These are phyloP conservation scores for Terfezia boudieri DNA, from an alignment of 495 filamentous ascomycete genomes.

Conservation along the genomic window DNA sequence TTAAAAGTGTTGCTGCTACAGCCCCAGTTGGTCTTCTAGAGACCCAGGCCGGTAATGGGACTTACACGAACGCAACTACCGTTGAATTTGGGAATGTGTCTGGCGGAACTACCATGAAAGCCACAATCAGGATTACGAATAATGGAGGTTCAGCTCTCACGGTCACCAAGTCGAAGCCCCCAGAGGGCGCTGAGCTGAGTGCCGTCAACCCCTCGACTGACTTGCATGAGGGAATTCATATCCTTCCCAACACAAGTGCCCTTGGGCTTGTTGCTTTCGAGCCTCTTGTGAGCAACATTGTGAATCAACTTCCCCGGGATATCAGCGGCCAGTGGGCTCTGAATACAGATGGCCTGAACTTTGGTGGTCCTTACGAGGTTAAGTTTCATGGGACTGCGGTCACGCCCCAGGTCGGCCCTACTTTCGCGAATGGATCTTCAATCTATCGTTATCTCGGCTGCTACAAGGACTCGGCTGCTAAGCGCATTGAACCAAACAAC, in stretches of 20 bases:
- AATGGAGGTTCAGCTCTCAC: conserved; percentile 20
- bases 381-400: no score
- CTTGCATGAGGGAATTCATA: conserved; percentile 5
- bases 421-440: background rate
- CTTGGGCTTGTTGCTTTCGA: no score
- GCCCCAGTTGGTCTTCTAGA: conserved; percentile 19
- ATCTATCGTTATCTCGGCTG: conserved; percentile 21
- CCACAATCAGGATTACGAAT: conserved; percentile 20
- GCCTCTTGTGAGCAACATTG: no score
- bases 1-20: conserved; percentile 8
- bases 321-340: no score
- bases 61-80: conserved; percentile 9
- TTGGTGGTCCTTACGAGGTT: no score
- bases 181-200: conserved; percentile 14
- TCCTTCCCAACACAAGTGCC: no score
- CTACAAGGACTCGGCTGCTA: conserved; percentile 18
- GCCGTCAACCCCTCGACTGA: conserved; percentile 19
- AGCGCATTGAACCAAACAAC: conserved; percentile 7
- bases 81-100: conserved; percentile 20
- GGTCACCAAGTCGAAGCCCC: conserved; percentile 21
- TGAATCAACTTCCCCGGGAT: no score
- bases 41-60: conserved; percentile 16
- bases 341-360: no score
- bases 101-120: conserved; percentile 12
- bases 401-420: background rate